These are phyloP conservation scores for Botryotinia globosa DNA, from an alignment of 2,329 filamentous ascomycete species.

Conservation along the genomic window DNA sequence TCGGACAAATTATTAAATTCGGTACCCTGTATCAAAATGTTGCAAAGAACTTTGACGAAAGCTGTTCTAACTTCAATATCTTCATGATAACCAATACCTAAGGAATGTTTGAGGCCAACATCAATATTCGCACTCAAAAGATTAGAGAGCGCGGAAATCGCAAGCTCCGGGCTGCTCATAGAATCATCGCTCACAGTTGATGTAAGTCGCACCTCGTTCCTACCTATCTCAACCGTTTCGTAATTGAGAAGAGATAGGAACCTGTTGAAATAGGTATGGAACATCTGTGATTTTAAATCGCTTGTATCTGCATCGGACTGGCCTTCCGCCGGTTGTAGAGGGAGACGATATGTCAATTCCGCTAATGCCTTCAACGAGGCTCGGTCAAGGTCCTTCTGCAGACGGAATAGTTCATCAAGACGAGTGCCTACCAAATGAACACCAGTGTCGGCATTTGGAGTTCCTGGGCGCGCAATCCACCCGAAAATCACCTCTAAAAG, in stretches of 20 bases:
- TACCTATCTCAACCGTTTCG: conserved; percentile 48
- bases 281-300: conserved; percentile 68
- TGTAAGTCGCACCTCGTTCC: conserved; percentile 44
- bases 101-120: conserved; percentile 66
- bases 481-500: conserved; percentile 65
- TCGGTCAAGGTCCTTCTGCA: conserved; percentile 64
- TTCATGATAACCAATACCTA: conserved; percentile 69
- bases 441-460: conserved; percentile 45
- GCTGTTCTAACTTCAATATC: conserved; percentile 67
- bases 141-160: conserved; percentile 67
- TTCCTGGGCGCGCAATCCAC: conserved; percentile 63
- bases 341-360: conserved; percentile 63
- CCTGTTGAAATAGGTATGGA: conserved; percentile 68
- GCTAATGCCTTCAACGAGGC: conserved; percentile 64
- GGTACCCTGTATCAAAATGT: conserved; percentile 68
- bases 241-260: conserved; percentile 64
- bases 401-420: conserved; percentile 54
- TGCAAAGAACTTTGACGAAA: conserved; percentile 67
- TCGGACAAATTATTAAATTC: conserved; percentile 69
- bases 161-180: conserved; percentile 57
- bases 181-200: conserved; percentile 51
- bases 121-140: conserved; percentile 69
- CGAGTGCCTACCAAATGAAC: conserved; percentile 43
- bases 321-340: conserved; percentile 62
- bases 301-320: conserved; percentile 65